Base-by-base conservation (phyloP, 2,329 filamentous ascomycete genomes). In the Curvularia eragrostidis region DNA sequence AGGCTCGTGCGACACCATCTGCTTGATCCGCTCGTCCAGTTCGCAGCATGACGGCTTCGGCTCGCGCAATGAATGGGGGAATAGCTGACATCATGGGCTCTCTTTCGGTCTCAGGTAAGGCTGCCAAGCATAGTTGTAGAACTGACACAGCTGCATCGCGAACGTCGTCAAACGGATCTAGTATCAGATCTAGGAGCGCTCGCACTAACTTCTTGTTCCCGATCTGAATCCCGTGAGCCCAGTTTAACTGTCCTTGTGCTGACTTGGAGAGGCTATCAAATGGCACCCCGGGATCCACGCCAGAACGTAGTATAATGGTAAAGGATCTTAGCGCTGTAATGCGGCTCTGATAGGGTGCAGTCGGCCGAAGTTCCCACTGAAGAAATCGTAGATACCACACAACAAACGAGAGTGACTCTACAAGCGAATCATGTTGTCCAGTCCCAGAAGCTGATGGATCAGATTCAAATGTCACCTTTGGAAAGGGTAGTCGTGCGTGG, bases 91-190 rank as follows among this genome's bases (percentile, higher is more conserved):
- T 28, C 3, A 58, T 54, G 3, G 26, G 15, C 10, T 48, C 23
- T 41, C 59, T 65, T 19, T 69, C 61, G 1, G 52, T 32, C 9
- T 60, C 47, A 1, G 67, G 56, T 4, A 70, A 48, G 7, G 72
- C 65, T 10, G 64, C 59, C 7, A 76, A 49, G 44, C 66, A 73
- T 5, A 77, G 54, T 30, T 71, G 72, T 21, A 87, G 69, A 5
- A 84, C 74, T 13, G 74, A 72, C 13, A 83, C 75, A 7, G 85
- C 78, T 1, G 77, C 78, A 46, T 79, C 86, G 64, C 94, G 85
- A 4, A 98, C 90, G 75, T 99, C 95, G 56, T 98, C 95, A 69
- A 96, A 99, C 0, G 94, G 91, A 68, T 99, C 91, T 71, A 96
- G 82, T 7, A 96, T 78, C 21, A 97, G 84, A 73, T 97, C 92